Percentiles rank a stretch among this genome's conserved stretches.
Evolutionary conservation across 257 asterid genomes (phyloP).

Genomic region (Nicotiana noctiflora): DNA sequence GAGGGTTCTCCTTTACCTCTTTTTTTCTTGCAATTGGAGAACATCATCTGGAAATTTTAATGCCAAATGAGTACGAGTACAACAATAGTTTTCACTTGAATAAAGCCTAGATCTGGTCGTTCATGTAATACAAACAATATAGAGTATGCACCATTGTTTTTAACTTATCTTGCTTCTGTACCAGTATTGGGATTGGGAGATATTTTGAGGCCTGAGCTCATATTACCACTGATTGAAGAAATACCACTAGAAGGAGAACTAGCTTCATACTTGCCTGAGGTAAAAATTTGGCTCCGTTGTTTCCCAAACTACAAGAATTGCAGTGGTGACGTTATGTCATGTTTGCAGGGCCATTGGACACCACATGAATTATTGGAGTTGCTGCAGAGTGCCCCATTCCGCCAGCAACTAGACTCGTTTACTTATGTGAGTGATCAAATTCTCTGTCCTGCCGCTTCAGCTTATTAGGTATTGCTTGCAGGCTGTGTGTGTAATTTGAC

Average conservation of each 20-base stretch:
- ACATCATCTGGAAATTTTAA: not conserved
- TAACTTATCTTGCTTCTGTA: constrained; percentile 20
- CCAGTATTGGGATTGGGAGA: constrained; percentile 88
- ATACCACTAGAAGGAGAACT: constrained; percentile 61
- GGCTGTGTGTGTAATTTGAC: constrained; percentile 4
- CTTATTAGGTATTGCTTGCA: not conserved
- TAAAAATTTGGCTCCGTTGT: constrained; percentile 11
- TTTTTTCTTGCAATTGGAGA: not conserved
- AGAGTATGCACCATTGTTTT: not conserved
- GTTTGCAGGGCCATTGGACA: constrained; percentile 73
- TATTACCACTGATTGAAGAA: constrained; percentile 59
- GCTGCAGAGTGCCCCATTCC: constrained; percentile 89
- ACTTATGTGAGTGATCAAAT: constrained; percentile 55
- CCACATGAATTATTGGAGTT: constrained; percentile 70
- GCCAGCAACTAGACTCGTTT: constrained; percentile 93
- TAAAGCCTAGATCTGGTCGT: not conserved
- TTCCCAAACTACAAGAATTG: not conserved
- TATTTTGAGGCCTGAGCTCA: constrained; percentile 80
- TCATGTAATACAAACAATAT: not conserved
- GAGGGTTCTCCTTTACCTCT: not conserved
- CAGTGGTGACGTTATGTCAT: not conserved
- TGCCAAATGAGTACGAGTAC: not conserved
- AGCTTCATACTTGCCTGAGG: constrained; percentile 81
- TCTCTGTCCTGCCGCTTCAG: not conserved
- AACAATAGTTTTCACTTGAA: not conserved